These are phyloP conservation scores for Teunomyces pallodes DNA, from an alignment of 805 yeast species.

Conservation along the genomic window DNA sequence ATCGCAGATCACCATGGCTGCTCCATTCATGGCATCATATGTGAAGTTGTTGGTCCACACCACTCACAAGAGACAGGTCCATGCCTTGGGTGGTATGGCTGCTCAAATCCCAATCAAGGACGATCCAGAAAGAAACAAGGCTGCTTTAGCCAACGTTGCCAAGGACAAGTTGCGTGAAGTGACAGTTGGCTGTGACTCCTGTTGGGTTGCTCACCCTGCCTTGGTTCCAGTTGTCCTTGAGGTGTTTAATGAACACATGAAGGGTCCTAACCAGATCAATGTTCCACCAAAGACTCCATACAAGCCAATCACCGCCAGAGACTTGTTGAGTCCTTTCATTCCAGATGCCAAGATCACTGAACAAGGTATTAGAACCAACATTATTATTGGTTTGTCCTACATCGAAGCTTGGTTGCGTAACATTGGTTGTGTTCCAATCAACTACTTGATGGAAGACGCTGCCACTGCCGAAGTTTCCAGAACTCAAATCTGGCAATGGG, in stretches of 20 bases:
- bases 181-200: slow-evolving; percentile 78
- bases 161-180: slow-evolving; percentile 78
- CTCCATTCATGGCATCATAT: slow-evolving; percentile 78
- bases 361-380: slow-evolving; percentile 67
- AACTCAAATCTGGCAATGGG: slow-evolving; percentile 83
- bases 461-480: slow-evolving; percentile 88
- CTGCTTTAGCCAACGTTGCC: slow-evolving; percentile 70
- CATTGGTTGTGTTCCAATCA: slow-evolving; percentile 81
- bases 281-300: slow-evolving; percentile 47
- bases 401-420: slow-evolving; percentile 88
- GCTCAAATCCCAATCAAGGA: slow-evolving; percentile 80
- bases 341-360: slow-evolving; percentile 63
- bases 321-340: slow-evolving; percentile 63
- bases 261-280: slow-evolving; percentile 77
- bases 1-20: slow-evolving; percentile 74
- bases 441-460: slow-evolving; percentile 85
- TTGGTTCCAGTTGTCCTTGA: slow-evolving; percentile 69
- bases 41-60: slow-evolving; percentile 70
- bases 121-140: slow-evolving; percentile 59
- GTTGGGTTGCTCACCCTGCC: slow-evolving; percentile 90
- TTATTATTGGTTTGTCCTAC: slow-evolving; percentile 73
- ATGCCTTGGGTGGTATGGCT: slow-evolving; percentile 91
- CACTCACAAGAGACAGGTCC: slow-evolving; percentile 76
- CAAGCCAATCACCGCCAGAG: slow-evolving; percentile 56
- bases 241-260: slow-evolving; percentile 74